phyloP scores from a whole-genome alignment of 352 stramenopile genomes.

The Nothophytophthora sp. region DNA sequence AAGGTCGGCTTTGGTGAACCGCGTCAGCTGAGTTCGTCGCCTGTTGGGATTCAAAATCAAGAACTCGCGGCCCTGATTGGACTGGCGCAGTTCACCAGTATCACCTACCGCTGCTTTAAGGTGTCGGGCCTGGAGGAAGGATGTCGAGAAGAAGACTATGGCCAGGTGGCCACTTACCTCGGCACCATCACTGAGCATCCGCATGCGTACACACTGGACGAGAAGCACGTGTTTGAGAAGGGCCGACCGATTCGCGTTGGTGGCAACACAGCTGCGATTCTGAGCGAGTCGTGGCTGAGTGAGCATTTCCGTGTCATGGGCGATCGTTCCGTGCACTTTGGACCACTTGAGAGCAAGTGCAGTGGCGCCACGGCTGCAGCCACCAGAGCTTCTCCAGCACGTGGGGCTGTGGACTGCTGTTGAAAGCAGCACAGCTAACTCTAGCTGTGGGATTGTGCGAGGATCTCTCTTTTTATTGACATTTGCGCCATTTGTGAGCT shows the following conservation, averaged over 20 bases:
- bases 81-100: slow-evolving; percentile 84
- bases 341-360: slow-evolving; percentile 37
- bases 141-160: slow-evolving; percentile 91
- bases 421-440: too few relatives aligned
- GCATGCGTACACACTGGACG: slow-evolving; percentile 72
- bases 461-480: too few relatives aligned
- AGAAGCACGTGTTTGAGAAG: slow-evolving; percentile 78
- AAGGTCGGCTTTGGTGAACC: slow-evolving; percentile 87
- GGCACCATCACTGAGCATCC: slow-evolving; percentile 79
- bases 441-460: too few relatives aligned
- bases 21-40: slow-evolving; percentile 80
- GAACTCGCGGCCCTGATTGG: slow-evolving; percentile 65
- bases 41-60: slow-evolving; percentile 66
- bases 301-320: slow-evolving; percentile 88
- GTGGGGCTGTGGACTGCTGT: too few relatives aligned
- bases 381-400: too few relatives aligned
- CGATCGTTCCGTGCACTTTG: slow-evolving; percentile 82
- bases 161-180: slow-evolving; percentile 91
- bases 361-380: too few relatives aligned
- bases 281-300: slow-evolving; percentile 69
- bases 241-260: slow-evolving; percentile 77
- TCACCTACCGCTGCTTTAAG: slow-evolving; percentile 92
- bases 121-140: slow-evolving; percentile 53
- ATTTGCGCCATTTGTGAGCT: too few relatives aligned
- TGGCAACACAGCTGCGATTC: slow-evolving; percentile 88